Evolutionary conservation across 2,329 filamentous ascomycete genomes (phyloP).

Genomic region (Fusarium domesticum): DNA sequence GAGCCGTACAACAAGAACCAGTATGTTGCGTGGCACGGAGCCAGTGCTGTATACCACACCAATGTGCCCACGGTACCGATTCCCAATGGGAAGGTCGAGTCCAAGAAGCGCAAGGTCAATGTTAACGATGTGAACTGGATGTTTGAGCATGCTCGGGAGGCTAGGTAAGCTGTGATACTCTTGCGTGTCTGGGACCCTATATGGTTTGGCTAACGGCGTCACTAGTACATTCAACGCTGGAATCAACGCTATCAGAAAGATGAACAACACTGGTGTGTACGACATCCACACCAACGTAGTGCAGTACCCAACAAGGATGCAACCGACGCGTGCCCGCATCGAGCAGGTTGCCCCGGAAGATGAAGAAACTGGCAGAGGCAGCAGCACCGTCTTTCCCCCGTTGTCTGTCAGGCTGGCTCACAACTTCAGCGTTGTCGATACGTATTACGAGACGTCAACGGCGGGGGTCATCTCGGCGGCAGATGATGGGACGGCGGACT

Average conservation of each 20-base stretch:
- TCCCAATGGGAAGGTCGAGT: constrained; percentile 71
- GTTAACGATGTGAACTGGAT: constrained; percentile 97
- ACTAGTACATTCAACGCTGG: constrained; percentile 77
- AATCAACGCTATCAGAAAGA: constrained; percentile 64
- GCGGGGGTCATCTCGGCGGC: constrained; percentile 45
- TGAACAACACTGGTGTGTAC: constrained; percentile 75
- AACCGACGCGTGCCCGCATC: constrained; percentile 82
- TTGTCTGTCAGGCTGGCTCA: constrained; percentile 49
- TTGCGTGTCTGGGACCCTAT: not conserved
- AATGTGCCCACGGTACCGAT: constrained; percentile 73
- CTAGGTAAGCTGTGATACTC: constrained; percentile 57
- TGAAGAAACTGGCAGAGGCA: constrained; percentile 30
- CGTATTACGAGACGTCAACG: constrained; percentile 50
- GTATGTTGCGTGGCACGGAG: constrained; percentile 97
- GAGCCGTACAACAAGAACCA: constrained; percentile 98
- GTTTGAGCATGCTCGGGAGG: constrained; percentile 86
- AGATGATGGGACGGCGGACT: constrained; percentile 46
- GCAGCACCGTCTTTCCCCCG: constrained; percentile 42
- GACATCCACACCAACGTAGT: constrained; percentile 92
- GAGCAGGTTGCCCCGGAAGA: constrained; percentile 61
- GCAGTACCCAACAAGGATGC: constrained; percentile 83
- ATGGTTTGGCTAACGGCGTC: constrained; percentile 3
- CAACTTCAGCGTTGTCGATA: constrained; percentile 57
- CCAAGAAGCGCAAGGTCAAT: constrained; percentile 80
- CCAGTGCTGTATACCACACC: constrained; percentile 92